Conservation (phyloP, 495 filamentous ascomycete genomes). For the Cryomyces minteri region DNA sequence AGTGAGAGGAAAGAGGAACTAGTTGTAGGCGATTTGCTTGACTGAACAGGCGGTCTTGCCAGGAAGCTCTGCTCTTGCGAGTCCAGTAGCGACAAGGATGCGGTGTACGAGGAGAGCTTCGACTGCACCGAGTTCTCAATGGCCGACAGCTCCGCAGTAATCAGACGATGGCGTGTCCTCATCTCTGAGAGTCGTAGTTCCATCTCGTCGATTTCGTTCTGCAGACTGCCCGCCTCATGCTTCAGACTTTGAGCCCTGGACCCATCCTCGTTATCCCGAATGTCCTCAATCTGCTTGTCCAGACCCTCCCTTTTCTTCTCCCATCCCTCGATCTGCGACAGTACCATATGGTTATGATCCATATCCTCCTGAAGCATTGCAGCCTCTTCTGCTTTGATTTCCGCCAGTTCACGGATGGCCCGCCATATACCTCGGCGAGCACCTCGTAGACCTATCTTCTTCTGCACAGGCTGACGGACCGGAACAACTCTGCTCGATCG, state of each 20-base stretch:
- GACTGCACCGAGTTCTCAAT: slow-evolving; percentile 44
- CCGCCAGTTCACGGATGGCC: slow-evolving; percentile 53
- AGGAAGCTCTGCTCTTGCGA: slow-evolving; percentile 32
- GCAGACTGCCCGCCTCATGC: slow-evolving; percentile 18
- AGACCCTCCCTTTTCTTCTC: slow-evolving; percentile 30
- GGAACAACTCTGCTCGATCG: slow-evolving; percentile 10
- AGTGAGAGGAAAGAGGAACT: slow-evolving; percentile 24
- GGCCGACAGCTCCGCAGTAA: slow-evolving; percentile 41
- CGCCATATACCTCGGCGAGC: slow-evolving; percentile 53
- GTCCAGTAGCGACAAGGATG: slow-evolving; percentile 34
- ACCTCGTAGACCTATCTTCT: slow-evolving; percentile 39
- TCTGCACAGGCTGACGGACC: slow-evolving; percentile 33
- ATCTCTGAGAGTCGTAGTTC: slow-evolving; percentile 50
- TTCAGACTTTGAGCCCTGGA: slow-evolving; percentile 13
- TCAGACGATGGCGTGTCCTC: slow-evolving; percentile 39
- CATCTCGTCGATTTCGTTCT: slow-evolving; percentile 28
- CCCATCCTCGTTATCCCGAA: slow-evolving; percentile 28
- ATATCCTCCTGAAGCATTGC: slow-evolving; percentile 38
- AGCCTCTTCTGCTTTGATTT: slow-evolving; percentile 53
- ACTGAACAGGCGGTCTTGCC: slow-evolving; percentile 24
- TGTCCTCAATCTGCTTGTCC: slow-evolving; percentile 26
- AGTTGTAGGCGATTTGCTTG: slow-evolving; percentile 2
- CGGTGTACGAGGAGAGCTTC: slow-evolving; percentile 39
- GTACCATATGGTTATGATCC: slow-evolving; percentile 33
- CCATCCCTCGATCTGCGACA: slow-evolving; percentile 43